phyloP scores from a whole-genome alignment of 352 stramenopile genomes.

The Globisporangium splendens region DNA sequence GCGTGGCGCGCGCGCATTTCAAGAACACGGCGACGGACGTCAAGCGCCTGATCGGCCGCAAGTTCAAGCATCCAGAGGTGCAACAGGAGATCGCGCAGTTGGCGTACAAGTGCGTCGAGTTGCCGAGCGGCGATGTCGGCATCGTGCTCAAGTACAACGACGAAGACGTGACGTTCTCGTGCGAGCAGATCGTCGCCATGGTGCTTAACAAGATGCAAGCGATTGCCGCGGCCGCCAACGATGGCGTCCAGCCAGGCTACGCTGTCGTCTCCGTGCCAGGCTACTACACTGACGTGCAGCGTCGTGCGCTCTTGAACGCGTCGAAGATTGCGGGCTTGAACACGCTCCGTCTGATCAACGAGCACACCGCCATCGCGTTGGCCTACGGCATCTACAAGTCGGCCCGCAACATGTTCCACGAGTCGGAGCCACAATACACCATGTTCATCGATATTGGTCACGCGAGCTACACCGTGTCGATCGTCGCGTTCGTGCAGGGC shows the following conservation, averaged over 20 bases:
- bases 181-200: constrained; percentile 96
- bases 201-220: constrained; percentile 96
- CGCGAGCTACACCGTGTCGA: constrained; percentile 89
- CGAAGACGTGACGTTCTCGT: constrained; percentile 86
- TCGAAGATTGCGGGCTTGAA: constrained; percentile 94
- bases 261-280: constrained; percentile 95
- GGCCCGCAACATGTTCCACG: constrained; percentile 93
- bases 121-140: constrained; percentile 85
- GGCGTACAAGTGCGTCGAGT: constrained; percentile 90
- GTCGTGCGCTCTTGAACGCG: constrained; percentile 92
- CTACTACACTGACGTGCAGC: constrained; percentile 98
- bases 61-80: constrained; percentile 95
- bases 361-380: constrained; percentile 95
- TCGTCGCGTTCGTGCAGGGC: constrained; percentile 93
- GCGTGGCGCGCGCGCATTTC: constrained; percentile 93
- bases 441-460: constrained; percentile 99
- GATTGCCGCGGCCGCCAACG: constrained; percentile 92
- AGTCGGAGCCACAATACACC: constrained; percentile 92
- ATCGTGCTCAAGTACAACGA: constrained; percentile 94
- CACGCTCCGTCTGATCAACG: constrained; percentile 97
- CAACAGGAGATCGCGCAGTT: constrained; percentile 93
- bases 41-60: constrained; percentile 96
- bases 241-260: constrained; percentile 85
- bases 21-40: constrained; percentile 97
- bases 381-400: constrained; percentile 96